Base-by-base conservation (phyloP, 2,329 filamentous ascomycete genomes). In the Ophiobolus disseminans region DNA sequence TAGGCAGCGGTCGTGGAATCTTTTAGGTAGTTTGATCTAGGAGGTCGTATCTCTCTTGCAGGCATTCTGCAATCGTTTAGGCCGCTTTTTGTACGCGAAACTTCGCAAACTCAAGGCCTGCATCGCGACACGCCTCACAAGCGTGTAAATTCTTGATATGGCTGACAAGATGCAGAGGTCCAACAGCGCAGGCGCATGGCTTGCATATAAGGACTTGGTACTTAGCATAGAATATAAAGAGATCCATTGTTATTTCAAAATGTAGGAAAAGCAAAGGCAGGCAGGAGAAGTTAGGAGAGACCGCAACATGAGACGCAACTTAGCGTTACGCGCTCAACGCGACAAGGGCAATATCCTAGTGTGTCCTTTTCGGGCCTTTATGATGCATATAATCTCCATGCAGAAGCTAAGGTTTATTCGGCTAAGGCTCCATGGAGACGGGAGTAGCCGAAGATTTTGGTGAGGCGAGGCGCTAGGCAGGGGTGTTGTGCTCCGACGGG, bases 151-250 rank as follows among this genome's bases (percentile, higher is more conserved):
- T 31, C 8, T n/a, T 42, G 13, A 48, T 42, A 16, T 42, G 37
- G 23, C n/a, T 40, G 11, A 8, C 9, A 20, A 48, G 45, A n/a
- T 42, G 21, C 5, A 25, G 14, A 19, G 39, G 45, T 11, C 38
- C 14, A 31, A 48, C 17, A 38, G 45, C 45, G 22, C 7, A 31
- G 32, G 11, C 34, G 23, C 39, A 48, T 19, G 32, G 38, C 28
- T 48, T 48, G 23, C 25, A 48, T 11, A 48, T 16, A 13, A 48
- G 25, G 3, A 48, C 38, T 19, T 25, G 5, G 10, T 36, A 30
- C 3, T 22, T 16, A 38, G 38, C n/a, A 31, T 48, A 42, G 26
- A 48, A 48, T 3, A 21, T 38, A 23, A 42, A 48, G 4, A 48
- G 20, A 31, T 38, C 38, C 30, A 48, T 48, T 35, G 25, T 6